Conservation (phyloP, 331 rosid genomes). For the Malus hybrid region DNA sequence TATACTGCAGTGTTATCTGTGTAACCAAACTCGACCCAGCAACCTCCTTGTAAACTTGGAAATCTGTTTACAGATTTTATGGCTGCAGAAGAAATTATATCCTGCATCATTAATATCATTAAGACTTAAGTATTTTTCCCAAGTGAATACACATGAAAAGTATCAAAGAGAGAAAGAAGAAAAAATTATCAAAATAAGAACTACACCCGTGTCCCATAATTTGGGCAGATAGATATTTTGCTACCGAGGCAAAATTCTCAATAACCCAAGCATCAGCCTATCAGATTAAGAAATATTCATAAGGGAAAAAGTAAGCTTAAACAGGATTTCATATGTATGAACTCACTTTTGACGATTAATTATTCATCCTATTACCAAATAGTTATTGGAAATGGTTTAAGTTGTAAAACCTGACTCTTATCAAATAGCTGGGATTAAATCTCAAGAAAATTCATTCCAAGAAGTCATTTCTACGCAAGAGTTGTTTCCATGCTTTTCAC, state of each 20-base stretch:
- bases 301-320: not conserved
- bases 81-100: constrained; percentile 29
- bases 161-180: not conserved
- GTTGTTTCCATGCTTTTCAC: no score
- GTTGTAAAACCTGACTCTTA: no score
- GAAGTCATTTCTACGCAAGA: no score
- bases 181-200: not conserved
- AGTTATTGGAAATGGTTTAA: not conserved
- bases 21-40: constrained; percentile 89
- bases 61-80: constrained; percentile 90
- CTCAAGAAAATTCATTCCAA: no score
- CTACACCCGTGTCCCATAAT: constrained; percentile 59
- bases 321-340: constrained; percentile 7
- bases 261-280: constrained; percentile 91
- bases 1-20: constrained; percentile 75
- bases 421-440: no score
- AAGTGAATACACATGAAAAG: constrained; percentile 4
- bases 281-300: constrained; percentile 1
- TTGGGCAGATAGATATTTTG: constrained; percentile 86
- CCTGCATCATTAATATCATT: constrained; percentile 44
- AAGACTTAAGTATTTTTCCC: constrained; percentile 7
- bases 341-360: not conserved
- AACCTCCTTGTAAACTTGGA: constrained; percentile 81
- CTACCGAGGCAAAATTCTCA: constrained; percentile 68
- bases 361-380: no score